Evolutionary conservation across 768 basidiomycete species (phyloP).

Genomic region (Sistotremastrum suecicum): DNA sequence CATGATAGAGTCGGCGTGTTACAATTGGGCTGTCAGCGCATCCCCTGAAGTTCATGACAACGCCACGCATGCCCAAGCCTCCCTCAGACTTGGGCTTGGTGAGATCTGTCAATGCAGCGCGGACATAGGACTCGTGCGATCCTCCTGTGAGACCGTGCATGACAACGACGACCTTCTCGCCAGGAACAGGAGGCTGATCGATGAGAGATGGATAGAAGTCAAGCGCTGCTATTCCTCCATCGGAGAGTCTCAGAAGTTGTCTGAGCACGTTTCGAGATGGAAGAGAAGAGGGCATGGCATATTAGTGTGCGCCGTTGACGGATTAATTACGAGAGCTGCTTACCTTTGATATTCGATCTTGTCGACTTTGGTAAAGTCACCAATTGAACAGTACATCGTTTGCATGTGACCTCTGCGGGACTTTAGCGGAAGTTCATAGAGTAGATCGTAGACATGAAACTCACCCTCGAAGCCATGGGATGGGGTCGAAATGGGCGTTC

Average conservation of each 20-base stretch:
- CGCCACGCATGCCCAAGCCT: conserved; percentile 10
- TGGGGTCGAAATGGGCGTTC: too few species aligned
- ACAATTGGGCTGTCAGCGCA: conserved; percentile 12
- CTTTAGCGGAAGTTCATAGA: neutral
- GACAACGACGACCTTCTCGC: conserved; percentile 10
- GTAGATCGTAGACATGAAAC: too few species aligned
- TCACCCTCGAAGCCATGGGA: too few species aligned
- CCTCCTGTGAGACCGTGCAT: conserved; percentile 15
- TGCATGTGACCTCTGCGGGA: conserved; percentile 3
- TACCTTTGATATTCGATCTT: conserved; percentile 3
- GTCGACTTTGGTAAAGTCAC: neutral
- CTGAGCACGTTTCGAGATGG: neutral
- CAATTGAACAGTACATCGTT: conserved; percentile 4
- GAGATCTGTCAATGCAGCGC: conserved; percentile 7
- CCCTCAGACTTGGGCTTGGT: conserved; percentile 2
- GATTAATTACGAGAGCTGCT: neutral
- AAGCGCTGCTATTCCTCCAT: conserved; percentile 9
- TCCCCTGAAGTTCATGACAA: conserved; percentile 13
- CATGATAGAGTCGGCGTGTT: conserved; percentile 12
- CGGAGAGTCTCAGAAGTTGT: neutral
- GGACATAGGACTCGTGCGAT: conserved; percentile 13
- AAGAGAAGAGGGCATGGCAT: neutral
- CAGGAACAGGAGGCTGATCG: conserved; percentile 1
- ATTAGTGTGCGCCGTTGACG: conserved; percentile 1
- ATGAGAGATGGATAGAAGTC: conserved; percentile 11